phyloP scores from a whole-genome alignment of 371 early-diverging fungal genomes.

The Rhizopus sp. region DNA sequence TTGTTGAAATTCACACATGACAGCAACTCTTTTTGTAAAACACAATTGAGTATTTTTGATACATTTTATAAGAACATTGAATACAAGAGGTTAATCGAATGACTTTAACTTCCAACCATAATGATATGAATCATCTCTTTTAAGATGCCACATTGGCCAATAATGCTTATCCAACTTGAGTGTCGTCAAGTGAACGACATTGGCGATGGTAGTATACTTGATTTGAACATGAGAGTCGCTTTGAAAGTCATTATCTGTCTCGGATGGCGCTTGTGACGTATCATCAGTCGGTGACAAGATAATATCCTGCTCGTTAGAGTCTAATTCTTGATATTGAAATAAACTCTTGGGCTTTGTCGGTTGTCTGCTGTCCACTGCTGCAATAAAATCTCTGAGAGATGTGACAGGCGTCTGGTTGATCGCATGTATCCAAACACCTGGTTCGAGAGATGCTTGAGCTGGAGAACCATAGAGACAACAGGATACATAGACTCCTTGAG shows the following conservation, averaged over 20 bases:
- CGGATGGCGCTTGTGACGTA: conserved; percentile 14
- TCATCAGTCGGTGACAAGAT: background rate
- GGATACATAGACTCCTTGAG: conserved; percentile 76
- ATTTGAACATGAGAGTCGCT: conserved; percentile 58
- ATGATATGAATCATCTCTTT: conserved; percentile 40
- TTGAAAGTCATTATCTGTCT: conserved; percentile 32
- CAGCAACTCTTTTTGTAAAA: too few relatives aligned
- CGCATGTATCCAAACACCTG: conserved; percentile 70
- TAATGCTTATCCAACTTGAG: conserved; percentile 69
- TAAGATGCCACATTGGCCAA: conserved; percentile 72
- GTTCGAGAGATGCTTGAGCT: conserved; percentile 57
- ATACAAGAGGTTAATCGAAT: background rate
- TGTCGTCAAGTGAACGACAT: conserved; percentile 55
- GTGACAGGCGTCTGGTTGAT: conserved; percentile 49
- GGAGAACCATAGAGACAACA: conserved; percentile 72
- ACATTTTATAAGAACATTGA: background rate
- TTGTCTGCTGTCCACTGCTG: conserved; percentile 28
- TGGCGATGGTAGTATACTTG: conserved; percentile 58
- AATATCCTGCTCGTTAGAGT: background rate
- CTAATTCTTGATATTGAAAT: background rate
- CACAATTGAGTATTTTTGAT: too few relatives aligned
- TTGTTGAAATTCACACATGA: too few relatives aligned
- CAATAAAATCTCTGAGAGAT: conserved; percentile 48
- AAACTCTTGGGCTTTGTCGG: conserved; percentile 9
- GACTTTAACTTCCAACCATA: conserved; percentile 50